These are phyloP conservation scores for Wallacemonas collosoma DNA, from an alignment of 208 protist species.

Conservation along the genomic window DNA sequence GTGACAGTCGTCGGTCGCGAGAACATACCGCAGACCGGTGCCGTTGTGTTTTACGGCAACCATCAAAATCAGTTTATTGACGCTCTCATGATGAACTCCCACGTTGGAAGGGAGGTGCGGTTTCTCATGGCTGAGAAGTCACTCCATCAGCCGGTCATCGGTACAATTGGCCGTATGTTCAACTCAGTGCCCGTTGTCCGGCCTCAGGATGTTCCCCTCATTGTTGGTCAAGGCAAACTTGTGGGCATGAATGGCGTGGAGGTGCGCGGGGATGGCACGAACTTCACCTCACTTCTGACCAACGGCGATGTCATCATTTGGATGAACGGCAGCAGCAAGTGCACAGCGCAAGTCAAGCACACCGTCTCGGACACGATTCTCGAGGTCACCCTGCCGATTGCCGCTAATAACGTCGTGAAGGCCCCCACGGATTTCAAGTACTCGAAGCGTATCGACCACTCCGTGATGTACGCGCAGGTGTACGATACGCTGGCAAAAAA, in stretches of 20 bases:
- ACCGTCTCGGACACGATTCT: slow-evolving; percentile 75
- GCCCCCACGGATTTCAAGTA: slow-evolving; percentile 65
- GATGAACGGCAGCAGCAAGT: slow-evolving; percentile 38
- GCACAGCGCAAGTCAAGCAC: slow-evolving; percentile 62
- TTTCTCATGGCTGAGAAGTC: slow-evolving; percentile 95
- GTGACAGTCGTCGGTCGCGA: slow-evolving; percentile 87
- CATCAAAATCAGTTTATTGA: slow-evolving; percentile 95
- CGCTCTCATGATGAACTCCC: slow-evolving; percentile 88
- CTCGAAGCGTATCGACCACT: slow-evolving; percentile 91
- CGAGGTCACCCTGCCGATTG: slow-evolving; percentile 76
- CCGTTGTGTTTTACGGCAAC: slow-evolving; percentile 94
- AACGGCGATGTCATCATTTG: slow-evolving; percentile 82
- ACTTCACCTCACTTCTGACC: slow-evolving; percentile 57
- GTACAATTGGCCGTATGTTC: slow-evolving; percentile 83
- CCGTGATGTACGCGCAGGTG: slow-evolving; percentile 88
- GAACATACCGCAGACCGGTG: slow-evolving; percentile 88
- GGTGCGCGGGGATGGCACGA: slow-evolving; percentile 69
- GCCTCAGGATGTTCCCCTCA: slow-evolving; percentile 87
- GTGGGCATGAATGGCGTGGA: slow-evolving; percentile 41
- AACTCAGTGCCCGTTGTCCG: slow-evolving; percentile 92
- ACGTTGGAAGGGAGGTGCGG: slow-evolving; percentile 72
- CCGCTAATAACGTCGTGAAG: slow-evolving; percentile 43
- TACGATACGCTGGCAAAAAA: slow-evolving; percentile 85
- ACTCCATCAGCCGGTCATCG: slow-evolving; percentile 79
- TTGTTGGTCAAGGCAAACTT: slow-evolving; percentile 55